Percentiles rank a stretch among this genome's conserved stretches.
Conservation (phyloP, 176 grass and related monocot species). For the Oryza meyeriana region DNA sequence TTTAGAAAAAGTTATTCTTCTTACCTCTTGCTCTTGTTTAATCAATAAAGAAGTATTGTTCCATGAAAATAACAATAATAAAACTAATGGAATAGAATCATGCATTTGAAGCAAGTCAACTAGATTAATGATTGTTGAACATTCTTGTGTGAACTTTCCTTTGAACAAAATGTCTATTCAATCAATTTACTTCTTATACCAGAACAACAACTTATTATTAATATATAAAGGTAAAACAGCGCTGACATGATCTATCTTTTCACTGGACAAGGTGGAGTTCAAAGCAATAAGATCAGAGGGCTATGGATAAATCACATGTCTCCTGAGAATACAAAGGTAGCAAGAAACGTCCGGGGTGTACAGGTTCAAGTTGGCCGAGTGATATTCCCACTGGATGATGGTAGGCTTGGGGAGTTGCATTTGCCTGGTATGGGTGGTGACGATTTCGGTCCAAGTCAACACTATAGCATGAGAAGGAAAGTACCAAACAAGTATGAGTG, state of each 20-base stretch:
- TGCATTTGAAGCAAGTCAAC: neutral
- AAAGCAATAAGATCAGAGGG: constrained; percentile 53
- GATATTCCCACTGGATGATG: constrained; percentile 84
- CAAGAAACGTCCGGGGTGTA: constrained; percentile 54
- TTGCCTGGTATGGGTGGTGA: constrained; percentile 76
- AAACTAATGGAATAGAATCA: constrained; percentile 7
- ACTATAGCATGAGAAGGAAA: constrained; percentile 59
- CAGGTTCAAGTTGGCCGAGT: constrained; percentile 74
- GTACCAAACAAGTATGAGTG: constrained; percentile 83
- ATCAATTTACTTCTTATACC: constrained; percentile 14
- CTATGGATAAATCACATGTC: constrained; percentile 76
- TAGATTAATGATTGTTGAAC: constrained; percentile 3
- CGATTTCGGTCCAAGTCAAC: constrained; percentile 53
- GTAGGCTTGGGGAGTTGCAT: constrained; percentile 84
- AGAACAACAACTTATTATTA: neutral
- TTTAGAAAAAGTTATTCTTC: neutral
- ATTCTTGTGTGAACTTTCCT: neutral
- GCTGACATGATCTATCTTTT: constrained; percentile 29
- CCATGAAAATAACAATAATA: neutral
- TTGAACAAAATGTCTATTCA: neutral
- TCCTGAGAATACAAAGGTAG: constrained; percentile 73
- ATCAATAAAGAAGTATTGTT: neutral
- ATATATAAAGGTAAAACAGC: constrained; percentile 14
- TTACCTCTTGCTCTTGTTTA: neutral
- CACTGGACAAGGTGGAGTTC: constrained; percentile 50